Percentiles rank a stretch among this genome's conserved stretches.
phyloP scores from a whole-genome alignment of 176 grass and related monocot species.

The Oryza brachyantha region DNA sequence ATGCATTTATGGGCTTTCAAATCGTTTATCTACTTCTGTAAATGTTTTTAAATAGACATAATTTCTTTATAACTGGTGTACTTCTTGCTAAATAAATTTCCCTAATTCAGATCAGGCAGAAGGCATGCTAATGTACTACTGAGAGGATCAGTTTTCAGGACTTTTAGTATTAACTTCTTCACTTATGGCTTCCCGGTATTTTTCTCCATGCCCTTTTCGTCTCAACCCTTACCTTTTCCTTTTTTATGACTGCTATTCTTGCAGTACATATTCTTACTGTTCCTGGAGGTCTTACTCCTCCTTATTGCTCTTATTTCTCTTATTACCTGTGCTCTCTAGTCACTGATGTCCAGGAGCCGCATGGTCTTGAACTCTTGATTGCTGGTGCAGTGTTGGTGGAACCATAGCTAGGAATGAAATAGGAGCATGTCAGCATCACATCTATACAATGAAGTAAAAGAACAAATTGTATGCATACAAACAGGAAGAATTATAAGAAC shows the following conservation, averaged over 20 bases:
- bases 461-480: background rate
- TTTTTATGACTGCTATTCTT: background rate
- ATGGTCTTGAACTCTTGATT: background rate
- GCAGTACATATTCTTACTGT: conserved; percentile 24
- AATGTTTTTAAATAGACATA: background rate
- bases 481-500: background rate
- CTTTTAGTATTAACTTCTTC: conserved; percentile 96
- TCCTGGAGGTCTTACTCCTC: background rate
- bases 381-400: background rate
- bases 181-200: conserved; percentile 96
- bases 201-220: conserved; percentile 17
- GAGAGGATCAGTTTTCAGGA: conserved; percentile 66
- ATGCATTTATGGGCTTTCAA: background rate
- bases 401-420: background rate
- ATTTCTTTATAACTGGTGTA: conserved; percentile 8
- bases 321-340: background rate
- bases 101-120: conserved; percentile 63
- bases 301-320: background rate
- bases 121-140: conserved; percentile 81
- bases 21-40: background rate
- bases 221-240: conserved; percentile 1
- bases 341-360: background rate
- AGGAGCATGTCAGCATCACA: background rate
- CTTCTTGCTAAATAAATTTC: conserved; percentile 32
- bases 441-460: background rate